These are phyloP conservation scores for Lolium perenne DNA, from an alignment of 176 grass and related monocot genomes.

Conservation along the genomic window DNA sequence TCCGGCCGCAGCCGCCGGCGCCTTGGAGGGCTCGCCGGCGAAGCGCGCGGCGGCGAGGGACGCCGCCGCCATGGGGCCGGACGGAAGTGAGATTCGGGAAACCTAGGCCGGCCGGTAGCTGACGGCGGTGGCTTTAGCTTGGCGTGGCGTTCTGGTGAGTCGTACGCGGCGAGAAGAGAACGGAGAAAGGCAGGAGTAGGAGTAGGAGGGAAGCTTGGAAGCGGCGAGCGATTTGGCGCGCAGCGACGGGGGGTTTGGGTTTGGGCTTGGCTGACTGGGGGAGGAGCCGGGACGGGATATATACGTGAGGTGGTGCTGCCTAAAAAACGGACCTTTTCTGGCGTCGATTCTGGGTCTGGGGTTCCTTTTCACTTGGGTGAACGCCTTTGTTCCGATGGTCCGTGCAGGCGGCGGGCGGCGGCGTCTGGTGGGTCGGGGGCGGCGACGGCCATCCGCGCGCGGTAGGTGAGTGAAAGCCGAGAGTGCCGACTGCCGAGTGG, in stretches of 20 bases:
- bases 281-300: not conserved
- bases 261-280: not conserved
- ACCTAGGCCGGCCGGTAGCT: not conserved
- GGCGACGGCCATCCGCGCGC: not conserved
- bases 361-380: not conserved
- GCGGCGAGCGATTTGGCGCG: constrained; percentile 32
- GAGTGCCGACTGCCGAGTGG: no score
- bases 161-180: constrained; percentile 35
- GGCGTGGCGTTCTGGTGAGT: no score
- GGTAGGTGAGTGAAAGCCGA: not conserved
- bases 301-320: not conserved
- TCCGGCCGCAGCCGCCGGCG: not conserved
- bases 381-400: not conserved
- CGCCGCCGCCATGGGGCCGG: constrained; percentile 35
- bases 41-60: constrained; percentile 27
- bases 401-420: not conserved
- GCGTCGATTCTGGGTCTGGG: not conserved
- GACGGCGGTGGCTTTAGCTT: not conserved
- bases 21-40: constrained; percentile 22
- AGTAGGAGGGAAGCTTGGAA: not conserved
- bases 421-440: not conserved
- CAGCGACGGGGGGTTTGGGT: constrained; percentile 30
- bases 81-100: not conserved
- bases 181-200: no score
- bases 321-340: no score